Evolutionary conservation across 164 flowering plant species (phyloP).

Genomic region (Nelumbo lutea): DNA sequence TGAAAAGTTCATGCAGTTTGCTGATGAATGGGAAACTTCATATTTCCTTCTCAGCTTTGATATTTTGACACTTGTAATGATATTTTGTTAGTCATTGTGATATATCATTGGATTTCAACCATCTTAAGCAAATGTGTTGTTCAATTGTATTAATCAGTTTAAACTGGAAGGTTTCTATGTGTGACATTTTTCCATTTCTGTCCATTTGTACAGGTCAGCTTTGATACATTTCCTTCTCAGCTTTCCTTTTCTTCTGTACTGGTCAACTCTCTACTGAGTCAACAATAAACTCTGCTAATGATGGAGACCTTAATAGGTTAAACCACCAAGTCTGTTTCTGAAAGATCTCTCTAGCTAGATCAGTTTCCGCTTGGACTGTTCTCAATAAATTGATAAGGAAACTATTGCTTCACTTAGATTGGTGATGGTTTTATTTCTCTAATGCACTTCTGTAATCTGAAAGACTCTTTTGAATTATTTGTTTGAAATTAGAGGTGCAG

Average conservation of each 20-base stretch:
- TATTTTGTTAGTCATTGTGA: not conserved
- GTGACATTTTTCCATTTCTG: not conserved
- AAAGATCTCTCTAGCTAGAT: no score
- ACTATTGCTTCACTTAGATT: no score
- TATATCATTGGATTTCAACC: not conserved
- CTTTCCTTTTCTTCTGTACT: slow-evolving; percentile 49
- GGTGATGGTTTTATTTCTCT: no score
- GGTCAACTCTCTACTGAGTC: slow-evolving; percentile 37
- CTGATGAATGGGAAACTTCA: no score
- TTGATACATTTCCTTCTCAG: slow-evolving; percentile 72
- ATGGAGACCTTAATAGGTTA: slow-evolving; percentile 18
- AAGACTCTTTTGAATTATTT: no score
- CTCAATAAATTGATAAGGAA: no score
- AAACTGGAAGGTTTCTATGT: not conserved
- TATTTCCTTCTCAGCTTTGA: not conserved
- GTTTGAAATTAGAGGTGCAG: no score
- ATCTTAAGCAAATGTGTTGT: not conserved
- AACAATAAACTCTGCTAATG: slow-evolving; percentile 22
- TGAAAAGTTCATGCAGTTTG: not conserved
- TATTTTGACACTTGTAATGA: not conserved
- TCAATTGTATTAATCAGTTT: not conserved
- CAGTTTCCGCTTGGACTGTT: no score
- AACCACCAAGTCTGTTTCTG: slow-evolving; percentile 4
- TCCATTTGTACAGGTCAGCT: slow-evolving; percentile 35
- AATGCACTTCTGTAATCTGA: no score